Conservation (phyloP, 2,329 filamentous ascomycete genomes). For the Mycosphaerelloides madeirae region DNA sequence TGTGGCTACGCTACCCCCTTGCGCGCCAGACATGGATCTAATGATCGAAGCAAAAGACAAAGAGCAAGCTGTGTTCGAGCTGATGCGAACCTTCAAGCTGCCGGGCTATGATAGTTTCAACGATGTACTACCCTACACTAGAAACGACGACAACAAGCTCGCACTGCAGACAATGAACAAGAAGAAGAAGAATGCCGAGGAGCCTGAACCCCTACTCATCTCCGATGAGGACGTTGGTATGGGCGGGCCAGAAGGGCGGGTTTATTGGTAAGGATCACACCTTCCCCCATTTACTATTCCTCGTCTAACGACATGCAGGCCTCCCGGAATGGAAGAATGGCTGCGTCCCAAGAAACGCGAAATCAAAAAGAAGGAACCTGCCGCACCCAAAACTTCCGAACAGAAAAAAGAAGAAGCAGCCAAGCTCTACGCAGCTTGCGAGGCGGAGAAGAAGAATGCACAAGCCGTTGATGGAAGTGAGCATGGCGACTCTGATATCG, state of each 20-base stretch:
- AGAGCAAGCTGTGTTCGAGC: slow-evolving; percentile 89
- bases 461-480: slow-evolving; percentile 19
- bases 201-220: slow-evolving; percentile 40
- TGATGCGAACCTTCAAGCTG: slow-evolving; percentile 83
- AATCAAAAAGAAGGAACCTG: slow-evolving; percentile 51
- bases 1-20: slow-evolving; percentile 76
- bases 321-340: slow-evolving; percentile 85
- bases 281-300: too few relatives aligned
- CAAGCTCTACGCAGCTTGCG: slow-evolving; percentile 22
- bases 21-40: slow-evolving; percentile 78
- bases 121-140: slow-evolving; percentile 70
- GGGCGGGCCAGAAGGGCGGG: slow-evolving; percentile 75
- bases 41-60: slow-evolving; percentile 99
- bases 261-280: slow-evolving; percentile 62
- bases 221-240: slow-evolving; percentile 70
- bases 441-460: slow-evolving; percentile 26
- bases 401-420: slow-evolving; percentile 32
- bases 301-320: slow-evolving; percentile 31
- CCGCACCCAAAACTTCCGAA: slow-evolving; percentile 28
- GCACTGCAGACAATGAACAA: slow-evolving; percentile 28
- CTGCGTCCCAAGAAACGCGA: slow-evolving; percentile 72
- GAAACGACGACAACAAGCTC: slow-evolving; percentile 68
- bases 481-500: slow-evolving; percentile 30
- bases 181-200: slow-evolving; percentile 23
- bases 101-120: slow-evolving; percentile 73